phyloP scores from a whole-genome alignment of 2,329 filamentous ascomycete species.

The Colletotrichum lupini region DNA sequence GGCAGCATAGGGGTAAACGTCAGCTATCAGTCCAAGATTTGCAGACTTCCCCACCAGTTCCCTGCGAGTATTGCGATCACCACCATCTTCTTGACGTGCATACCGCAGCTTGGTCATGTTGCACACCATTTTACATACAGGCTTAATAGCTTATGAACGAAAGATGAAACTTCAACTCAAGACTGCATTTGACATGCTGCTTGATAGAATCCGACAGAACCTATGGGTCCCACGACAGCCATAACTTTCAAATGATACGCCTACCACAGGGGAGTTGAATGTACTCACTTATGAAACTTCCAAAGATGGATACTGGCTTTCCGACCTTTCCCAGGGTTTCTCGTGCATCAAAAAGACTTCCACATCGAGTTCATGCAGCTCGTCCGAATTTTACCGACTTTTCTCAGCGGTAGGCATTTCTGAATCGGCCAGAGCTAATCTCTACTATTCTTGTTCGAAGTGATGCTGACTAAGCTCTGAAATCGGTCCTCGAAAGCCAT shows the following conservation, averaged over 20 bases:
- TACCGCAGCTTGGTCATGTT: neutral
- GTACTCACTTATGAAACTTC: no score
- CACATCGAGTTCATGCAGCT: no score
- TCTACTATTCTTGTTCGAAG: neutral
- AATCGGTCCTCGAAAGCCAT: neutral
- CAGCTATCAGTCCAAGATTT: neutral
- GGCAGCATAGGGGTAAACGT: neutral
- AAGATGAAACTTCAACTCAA: neutral
- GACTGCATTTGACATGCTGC: neutral
- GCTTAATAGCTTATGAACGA: neutral
- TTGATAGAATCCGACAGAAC: neutral
- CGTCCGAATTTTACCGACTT: no score
- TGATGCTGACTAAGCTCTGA: neutral
- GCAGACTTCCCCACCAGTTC: neutral
- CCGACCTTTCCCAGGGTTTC: neutral
- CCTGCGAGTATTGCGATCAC: neutral
- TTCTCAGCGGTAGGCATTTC: no score
- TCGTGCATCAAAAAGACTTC: neutral
- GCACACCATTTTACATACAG: neutral
- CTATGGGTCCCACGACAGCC: no score
- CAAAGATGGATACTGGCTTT: neutral
- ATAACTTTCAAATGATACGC: no score
- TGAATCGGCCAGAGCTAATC: neutral
- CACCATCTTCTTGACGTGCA: neutral
- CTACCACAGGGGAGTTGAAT: neutral